These are phyloP conservation scores for Penicillium canescens DNA, from an alignment of 495 filamentous ascomycete genomes.

Conservation along the genomic window DNA sequence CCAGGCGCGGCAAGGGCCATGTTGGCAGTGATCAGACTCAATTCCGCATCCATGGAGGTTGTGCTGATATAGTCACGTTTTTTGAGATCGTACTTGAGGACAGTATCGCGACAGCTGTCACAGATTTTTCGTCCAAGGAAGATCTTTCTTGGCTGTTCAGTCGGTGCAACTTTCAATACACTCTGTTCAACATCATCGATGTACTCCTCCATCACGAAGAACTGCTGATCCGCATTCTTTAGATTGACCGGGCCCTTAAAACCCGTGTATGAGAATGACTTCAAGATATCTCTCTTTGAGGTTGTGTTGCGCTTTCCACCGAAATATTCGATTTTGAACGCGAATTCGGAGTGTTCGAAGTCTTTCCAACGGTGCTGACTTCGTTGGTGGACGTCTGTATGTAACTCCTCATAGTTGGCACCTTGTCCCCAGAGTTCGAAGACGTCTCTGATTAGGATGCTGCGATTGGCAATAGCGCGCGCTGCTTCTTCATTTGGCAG, in stretches of 20 bases:
- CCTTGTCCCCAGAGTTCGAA: conserved; percentile 88
- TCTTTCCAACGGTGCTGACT: conserved; percentile 64
- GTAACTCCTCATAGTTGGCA: conserved; percentile 63
- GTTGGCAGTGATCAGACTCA: conserved; percentile 90
- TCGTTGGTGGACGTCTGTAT: conserved; percentile 57
- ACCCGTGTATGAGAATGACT: conserved; percentile 74
- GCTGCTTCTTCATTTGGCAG: conserved; percentile 68
- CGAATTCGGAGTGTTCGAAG: conserved; percentile 67
- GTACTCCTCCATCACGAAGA: conserved; percentile 80
- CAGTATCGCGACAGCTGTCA: conserved; percentile 60
- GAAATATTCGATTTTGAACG: conserved; percentile 78
- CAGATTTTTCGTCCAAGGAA: conserved; percentile 73
- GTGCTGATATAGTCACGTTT: conserved; percentile 91
- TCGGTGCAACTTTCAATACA: conserved; percentile 20
- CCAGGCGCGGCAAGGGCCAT: conserved; percentile 79
- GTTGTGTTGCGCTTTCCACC: conserved; percentile 61
- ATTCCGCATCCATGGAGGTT: conserved; percentile 94
- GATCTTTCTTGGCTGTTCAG: conserved; percentile 55
- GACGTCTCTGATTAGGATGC: conserved; percentile 77
- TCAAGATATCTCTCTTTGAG: conserved; percentile 68
- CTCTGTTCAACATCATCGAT: conserved; percentile 40
- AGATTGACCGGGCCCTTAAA: conserved; percentile 78
- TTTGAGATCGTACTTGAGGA: conserved; percentile 83
- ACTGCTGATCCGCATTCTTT: conserved; percentile 68
- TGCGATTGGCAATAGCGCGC: conserved; percentile 64